Base-by-base conservation (phyloP, 139 green algal species). In the Trebouxia sp. region DNA sequence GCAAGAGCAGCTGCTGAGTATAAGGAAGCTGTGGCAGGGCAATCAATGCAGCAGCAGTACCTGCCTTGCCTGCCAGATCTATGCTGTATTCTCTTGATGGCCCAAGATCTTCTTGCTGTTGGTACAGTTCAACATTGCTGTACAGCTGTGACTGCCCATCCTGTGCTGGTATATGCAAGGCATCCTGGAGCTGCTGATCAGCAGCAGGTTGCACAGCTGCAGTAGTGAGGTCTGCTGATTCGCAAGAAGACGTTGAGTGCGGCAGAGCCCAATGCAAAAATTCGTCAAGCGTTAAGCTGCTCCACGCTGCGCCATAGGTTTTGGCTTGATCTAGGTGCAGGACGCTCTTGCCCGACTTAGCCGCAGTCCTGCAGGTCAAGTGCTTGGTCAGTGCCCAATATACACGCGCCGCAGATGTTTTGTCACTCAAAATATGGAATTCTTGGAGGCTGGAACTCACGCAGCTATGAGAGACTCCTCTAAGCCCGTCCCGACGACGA, bases 311-410 rank as follows among this genome's bases (percentile, higher is more conserved):
- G 12, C 94, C 94, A 79, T 98, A 98, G 26, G 85, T 79, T 22
- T 90, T 87, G 10, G 83, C 76, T 0, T 83, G 48, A 66, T 98
- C 94, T 12, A 98, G 81, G 32, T 98, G 88, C 56, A 98, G 84
- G 17, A 98, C 94, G 14, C 81, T 90, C 51, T 90, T 90, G 1
- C 93, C 94, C 9, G 86, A 85, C 14, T 88, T 83, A 30, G 91
- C 85, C 14, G 92, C 84, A 20, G 92, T 86, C 5, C 87, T 95
- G 87, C 47, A 66, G 5, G 11, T 12, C 37, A 0, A 45, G 37
- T 5, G 58, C n/a, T 35, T n/a, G 20, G 58, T n/a, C 32, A 9
- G n/a, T 37, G 20, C 32, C 26, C 58, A 41, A 41, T 12, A 24
- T 17, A n/a, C 66, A 30, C n/a, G n/a, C n/a, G n/a, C n/a, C n/a